A percentile compares a stretch with the other conserved stretches of the same genome.
These are phyloP conservation scores for Blastobotrys niveus DNA, from an alignment of 1,139 yeast species.

Conservation along the genomic window DNA sequence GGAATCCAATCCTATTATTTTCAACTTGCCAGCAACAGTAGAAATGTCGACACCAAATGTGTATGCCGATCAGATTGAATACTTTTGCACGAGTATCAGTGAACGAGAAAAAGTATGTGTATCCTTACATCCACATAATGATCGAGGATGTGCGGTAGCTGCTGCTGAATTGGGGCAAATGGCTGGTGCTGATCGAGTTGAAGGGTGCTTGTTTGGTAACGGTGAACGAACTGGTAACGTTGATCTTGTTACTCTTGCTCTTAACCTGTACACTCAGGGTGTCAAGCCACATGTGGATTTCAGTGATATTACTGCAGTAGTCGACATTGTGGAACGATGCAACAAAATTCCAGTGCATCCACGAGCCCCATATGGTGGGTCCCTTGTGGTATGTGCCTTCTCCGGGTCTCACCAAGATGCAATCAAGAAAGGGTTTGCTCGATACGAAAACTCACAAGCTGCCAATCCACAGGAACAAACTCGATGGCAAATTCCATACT, in stretches of 20 bases:
- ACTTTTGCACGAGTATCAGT: slow-evolving; percentile 67
- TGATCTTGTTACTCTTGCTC: slow-evolving; percentile 85
- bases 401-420: slow-evolving; percentile 98
- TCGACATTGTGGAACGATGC: slow-evolving; percentile 85
- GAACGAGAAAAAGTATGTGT: slow-evolving; percentile 83
- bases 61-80: slow-evolving; percentile 95
- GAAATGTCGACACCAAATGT: slow-evolving; percentile 92
- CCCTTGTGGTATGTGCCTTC: slow-evolving; percentile 92
- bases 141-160: slow-evolving; percentile 97
- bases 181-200: slow-evolving; percentile 98
- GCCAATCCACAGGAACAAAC: slow-evolving; percentile 38
- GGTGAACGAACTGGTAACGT: slow-evolving; percentile 99
- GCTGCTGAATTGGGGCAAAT: slow-evolving; percentile 90
- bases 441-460: slow-evolving; percentile 47
- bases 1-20: slow-evolving; percentile 76
- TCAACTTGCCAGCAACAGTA: slow-evolving; percentile 97
- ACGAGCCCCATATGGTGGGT: slow-evolving; percentile 96
- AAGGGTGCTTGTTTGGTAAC: slow-evolving; percentile 95
- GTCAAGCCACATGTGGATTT: slow-evolving; percentile 81
- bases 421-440: slow-evolving; percentile 86
- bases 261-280: slow-evolving; percentile 93
- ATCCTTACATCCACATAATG: slow-evolving; percentile 93
- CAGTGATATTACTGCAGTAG: slow-evolving; percentile 72
- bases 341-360: slow-evolving; percentile 91
- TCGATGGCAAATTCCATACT: slow-evolving; percentile 83